Evolutionary conservation across 495 filamentous ascomycete genomes (phyloP), one percentile per base, ranked within the genome.

Genomic region (Aspergillus bridgeri): DNA sequence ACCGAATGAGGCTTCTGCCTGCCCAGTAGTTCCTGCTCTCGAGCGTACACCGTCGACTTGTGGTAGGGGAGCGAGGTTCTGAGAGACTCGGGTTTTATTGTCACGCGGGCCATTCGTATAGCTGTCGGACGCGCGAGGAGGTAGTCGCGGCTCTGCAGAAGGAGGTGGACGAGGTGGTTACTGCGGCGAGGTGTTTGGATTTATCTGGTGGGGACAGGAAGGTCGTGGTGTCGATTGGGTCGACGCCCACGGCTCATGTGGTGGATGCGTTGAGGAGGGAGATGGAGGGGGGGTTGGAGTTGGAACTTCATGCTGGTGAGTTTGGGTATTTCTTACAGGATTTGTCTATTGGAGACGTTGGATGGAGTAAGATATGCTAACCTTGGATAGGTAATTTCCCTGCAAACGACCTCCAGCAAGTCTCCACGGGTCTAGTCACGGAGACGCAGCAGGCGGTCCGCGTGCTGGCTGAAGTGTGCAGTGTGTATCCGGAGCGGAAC

Each of bases 211-310:
- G 21, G 21, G 51, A 51, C 18, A 25, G 66, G 38, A 56, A 63
- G 38, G 50, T 74, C 5, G 60, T 74, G 22, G 59, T 71, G 17
- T 72, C 69, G 2, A 62, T 74, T 27, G 71, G 71, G 15, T 69
- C 71, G 8, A 74, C 71, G 3, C 71, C 71, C 0, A 72, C 69
- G 24, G 71, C 71, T 24, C 71, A 74, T 54, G 71, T 74, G 4
- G 69, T 72, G 2, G 51, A 51, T 0, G 51, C 53, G 17, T 24
- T 74, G 24, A 66, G 63, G 47, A 57, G 60, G 6, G 51, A 13
- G 0, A 42, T 72, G 15, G 67, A 67, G 0, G 43, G 27, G 42
- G 57, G 57, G 22, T 24, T 69, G 53, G 58, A 68, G 49, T 49
- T 74, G 23, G 71, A 74, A 42, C 56, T 74, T 21, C 69, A 74